Base-by-base conservation (phyloP, 805 yeast genomes). In the Lipomyces yamanashiensis region DNA sequence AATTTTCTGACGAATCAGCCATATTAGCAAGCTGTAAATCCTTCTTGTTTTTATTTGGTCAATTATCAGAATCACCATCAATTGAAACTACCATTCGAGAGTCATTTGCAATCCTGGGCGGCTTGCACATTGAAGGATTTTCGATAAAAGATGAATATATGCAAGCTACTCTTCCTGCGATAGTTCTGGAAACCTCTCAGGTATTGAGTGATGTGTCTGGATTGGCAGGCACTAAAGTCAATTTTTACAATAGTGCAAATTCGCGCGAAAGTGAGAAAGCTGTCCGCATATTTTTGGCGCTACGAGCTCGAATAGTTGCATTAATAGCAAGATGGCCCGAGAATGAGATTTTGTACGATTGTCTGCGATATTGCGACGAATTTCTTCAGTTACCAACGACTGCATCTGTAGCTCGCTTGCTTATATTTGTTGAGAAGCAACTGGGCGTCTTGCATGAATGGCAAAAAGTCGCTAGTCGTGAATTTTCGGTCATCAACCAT, bases 381-480 rank as follows among this genome's bases (percentile, higher is more conserved):
- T 83, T 88, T 63, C 74, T 89, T 61, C 75, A 75, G 2, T 87
- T 80, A 71, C 84, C 96, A 0, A 79, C 86, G 1, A 77, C 80
- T 37, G 84, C 89, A 0, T 95, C 99, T 0, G 76, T 95, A 40
- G 92, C 92, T 9, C 83, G 88, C 69, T 81, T 87, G 61, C 79
- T 96, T 49, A 89, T 87, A 56, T 92, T 92, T 75, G 77, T 91
- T 41, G 99, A 95, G 75, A 96, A 90, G 72, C 83, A 93, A 36
- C 90, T 89, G 72, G 88, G 91, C 0, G 87, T 84, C 72, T 81
- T 92, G 65, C 82, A 87, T 33, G 98, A 95, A 74, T 95, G 99
- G 98, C 95, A 95, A 74, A 88, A 90, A 67, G 92, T 89, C 75
- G 96, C 98, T 0, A 85, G 92, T 36, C 81, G 85, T 10, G 87